phyloP scores from a whole-genome alignment of 306 rosid species.

The Lupinus albus region DNA sequence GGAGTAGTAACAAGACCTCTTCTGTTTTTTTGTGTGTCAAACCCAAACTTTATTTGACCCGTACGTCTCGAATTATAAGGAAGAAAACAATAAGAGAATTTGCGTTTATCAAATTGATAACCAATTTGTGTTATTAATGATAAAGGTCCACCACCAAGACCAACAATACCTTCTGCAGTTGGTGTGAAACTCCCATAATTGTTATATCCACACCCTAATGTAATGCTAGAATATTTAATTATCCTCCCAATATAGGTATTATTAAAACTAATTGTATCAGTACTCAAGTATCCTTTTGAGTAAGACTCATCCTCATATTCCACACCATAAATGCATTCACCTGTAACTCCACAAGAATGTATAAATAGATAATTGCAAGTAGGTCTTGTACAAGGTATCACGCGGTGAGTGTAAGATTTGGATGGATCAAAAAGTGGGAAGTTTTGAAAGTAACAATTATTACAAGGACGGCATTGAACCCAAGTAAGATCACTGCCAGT shows the following conservation, averaged over 20 bases:
- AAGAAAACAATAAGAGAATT: too few relatives aligned
- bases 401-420: neutral
- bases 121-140: constrained; percentile 29
- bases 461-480: constrained; percentile 15
- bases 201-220: constrained; percentile 27
- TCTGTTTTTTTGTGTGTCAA: neutral
- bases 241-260: neutral
- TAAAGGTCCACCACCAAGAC: constrained; percentile 34
- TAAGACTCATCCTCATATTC: too few relatives aligned
- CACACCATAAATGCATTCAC: neutral
- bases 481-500: constrained; percentile 33
- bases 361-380: neutral
- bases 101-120: too few relatives aligned
- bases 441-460: neutral
- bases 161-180: neutral
- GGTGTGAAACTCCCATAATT: neutral
- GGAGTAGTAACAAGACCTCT: constrained; percentile 27
- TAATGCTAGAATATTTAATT: neutral
- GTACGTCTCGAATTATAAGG: too few relatives aligned
- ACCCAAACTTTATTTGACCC: constrained; percentile 6
- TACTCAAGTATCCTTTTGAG: too few relatives aligned
- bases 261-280: neutral
- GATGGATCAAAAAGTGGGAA: neutral
- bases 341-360: neutral
- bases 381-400: neutral